These are phyloP conservation scores for Phlebopus sp. DNA, from an alignment of 1,284 basidiomycete species.

Conservation along the genomic window DNA sequence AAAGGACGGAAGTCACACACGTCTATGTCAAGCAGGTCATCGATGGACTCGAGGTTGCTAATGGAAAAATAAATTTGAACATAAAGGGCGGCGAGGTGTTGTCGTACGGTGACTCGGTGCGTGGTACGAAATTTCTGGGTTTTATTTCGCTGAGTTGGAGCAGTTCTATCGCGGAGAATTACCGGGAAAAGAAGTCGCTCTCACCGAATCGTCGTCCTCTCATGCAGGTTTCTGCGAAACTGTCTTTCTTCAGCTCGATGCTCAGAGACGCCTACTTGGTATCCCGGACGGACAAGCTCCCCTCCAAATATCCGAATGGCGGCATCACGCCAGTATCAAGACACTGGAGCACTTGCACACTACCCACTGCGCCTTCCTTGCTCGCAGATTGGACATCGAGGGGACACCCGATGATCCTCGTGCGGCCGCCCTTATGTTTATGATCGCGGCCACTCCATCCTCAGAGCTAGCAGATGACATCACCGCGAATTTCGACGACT, in stretches of 20 bases:
- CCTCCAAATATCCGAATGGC: constrained; percentile 13
- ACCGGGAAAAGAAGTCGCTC: too few species aligned
- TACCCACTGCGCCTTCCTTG: constrained; percentile 53
- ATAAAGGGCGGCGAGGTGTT: constrained; percentile 77
- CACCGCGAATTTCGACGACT: too few species aligned
- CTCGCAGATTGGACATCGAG: too few species aligned
- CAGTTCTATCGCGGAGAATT: too few species aligned
- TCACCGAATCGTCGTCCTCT: too few species aligned
- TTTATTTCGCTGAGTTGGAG: constrained; percentile 2
- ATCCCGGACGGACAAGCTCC: not conserved
- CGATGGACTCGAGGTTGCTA: constrained; percentile 81
- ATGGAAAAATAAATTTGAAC: constrained; percentile 90
- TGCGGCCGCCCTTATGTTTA: too few species aligned
- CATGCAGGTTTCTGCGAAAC: too few species aligned
- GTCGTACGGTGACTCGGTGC: constrained; percentile 79
- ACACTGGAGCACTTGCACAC: constrained; percentile 45
- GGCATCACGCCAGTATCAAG: constrained; percentile 16
- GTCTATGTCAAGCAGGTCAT: constrained; percentile 80
- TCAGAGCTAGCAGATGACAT: too few species aligned
- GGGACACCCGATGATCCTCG: too few species aligned
- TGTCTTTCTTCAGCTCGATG: too few species aligned
- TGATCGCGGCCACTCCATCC: too few species aligned
- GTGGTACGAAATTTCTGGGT: constrained; percentile 26
- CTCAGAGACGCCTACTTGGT: too few species aligned
- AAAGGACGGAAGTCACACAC: constrained; percentile 77